Evolutionary conservation across 225 moss, liverwort and hornwort genomes (phyloP), one percentile per base, ranked within the genome.

Genomic region (Straminergon stramineum): DNA sequence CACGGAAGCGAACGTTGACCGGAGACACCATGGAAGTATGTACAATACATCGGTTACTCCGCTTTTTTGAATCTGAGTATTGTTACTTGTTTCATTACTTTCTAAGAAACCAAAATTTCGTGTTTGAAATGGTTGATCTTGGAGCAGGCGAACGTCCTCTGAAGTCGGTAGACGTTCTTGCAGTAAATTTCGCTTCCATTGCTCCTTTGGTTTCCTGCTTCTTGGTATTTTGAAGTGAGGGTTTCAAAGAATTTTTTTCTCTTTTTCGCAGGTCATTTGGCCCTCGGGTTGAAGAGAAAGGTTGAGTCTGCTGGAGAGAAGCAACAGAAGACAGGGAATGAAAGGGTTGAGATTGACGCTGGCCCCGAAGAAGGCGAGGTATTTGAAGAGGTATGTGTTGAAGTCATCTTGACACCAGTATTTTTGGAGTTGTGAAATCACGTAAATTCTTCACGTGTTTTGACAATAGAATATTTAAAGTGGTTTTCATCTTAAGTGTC

Each of bases 281-380:
- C 41, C n/a, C 21, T 78, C 5, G 84, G 68, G 48, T 85, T 81
- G 32, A 89, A 79, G 82, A 82, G 85, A 57, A 87, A 79, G 79
- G 79, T 79, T 58, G 85, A 91, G 35, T 84, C 82, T 55, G 85
- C 87, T 85, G 90, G 82, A 74, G 91, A 87, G 90, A 90, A 94
- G 85, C 90, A 90, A 64, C 84, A 87, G 55, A 88, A 82, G 82
- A 62, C 62, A 67, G 92, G 85, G 57, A 74, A 75, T 61, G 86
- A 64, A 43, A 89, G 85, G 58, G 75, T 82, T 68, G 92, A 88
- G 85, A 71, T 83, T 75, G 93, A 91, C 64, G 89, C 83, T 61
- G 93, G 92, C 37, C 93, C 91, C 17, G 92, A 93, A 88, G 94
- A 95, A 89, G 94, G 94, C 81, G 94, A 95, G 89, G 87, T 95